Evolutionary conservation across 2,329 filamentous ascomycete genomes (phyloP).

Genomic region (Neocucurbitaria cava): DNA sequence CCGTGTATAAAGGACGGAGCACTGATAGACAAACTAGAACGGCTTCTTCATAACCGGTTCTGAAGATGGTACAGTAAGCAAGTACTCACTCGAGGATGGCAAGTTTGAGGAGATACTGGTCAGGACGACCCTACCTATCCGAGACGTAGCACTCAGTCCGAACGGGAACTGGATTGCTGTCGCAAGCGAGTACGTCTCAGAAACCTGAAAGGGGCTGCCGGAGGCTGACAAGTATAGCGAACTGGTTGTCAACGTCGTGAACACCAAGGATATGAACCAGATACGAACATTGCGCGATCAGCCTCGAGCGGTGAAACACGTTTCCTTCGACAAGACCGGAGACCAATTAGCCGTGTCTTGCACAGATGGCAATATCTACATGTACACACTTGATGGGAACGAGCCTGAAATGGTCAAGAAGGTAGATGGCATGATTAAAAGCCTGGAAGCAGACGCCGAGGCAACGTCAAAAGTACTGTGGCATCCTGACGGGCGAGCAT

Average conservation of each 20-base stretch:
- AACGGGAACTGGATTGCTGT: slow-evolving; percentile 90
- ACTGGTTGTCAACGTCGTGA: slow-evolving; percentile 87
- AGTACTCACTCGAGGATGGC: slow-evolving; percentile 80
- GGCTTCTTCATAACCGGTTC: slow-evolving; percentile 87
- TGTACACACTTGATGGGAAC: slow-evolving; percentile 82
- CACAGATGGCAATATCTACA: slow-evolving; percentile 86
- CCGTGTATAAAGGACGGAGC: not conserved
- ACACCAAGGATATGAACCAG: slow-evolving; percentile 76
- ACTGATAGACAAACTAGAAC: slow-evolving; percentile 58
- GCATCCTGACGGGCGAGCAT: slow-evolving; percentile 94
- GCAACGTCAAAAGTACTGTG: slow-evolving; percentile 77
- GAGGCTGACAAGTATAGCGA: slow-evolving; percentile 62
- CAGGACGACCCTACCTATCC: slow-evolving; percentile 82
- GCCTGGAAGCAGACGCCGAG: slow-evolving; percentile 78
- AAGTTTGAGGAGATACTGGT: slow-evolving; percentile 82
- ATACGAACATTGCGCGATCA: slow-evolving; percentile 85
- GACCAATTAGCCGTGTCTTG: slow-evolving; percentile 80
- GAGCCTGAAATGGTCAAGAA: slow-evolving; percentile 82
- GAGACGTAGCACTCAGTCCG: slow-evolving; percentile 82
- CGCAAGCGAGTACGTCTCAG: slow-evolving; percentile 76
- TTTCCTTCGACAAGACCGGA: slow-evolving; percentile 84
- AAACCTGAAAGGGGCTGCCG: not conserved
- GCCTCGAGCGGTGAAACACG: slow-evolving; percentile 84
- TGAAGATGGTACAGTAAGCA: slow-evolving; percentile 94
- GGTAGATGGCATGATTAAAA: slow-evolving; percentile 84